Base-by-base conservation (phyloP, 169 alveolate species). In the Eimeria zaria region DNA sequence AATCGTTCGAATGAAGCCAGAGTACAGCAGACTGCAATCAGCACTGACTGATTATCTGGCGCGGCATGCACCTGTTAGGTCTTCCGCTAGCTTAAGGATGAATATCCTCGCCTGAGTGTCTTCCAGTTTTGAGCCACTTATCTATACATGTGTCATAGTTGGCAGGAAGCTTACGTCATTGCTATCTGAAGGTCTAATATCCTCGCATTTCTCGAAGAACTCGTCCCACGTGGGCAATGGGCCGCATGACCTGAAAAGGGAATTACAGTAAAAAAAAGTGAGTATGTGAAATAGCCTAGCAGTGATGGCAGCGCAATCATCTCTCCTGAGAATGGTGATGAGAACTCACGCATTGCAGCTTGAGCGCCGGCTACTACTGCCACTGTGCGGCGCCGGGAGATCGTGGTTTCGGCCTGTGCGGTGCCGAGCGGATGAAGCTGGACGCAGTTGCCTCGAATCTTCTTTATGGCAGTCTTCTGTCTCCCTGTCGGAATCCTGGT, bases 201-300 rank as follows among this genome's bases (percentile, higher is more conserved):
- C 87, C 60, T 71, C 88, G 87, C 95, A 71, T 48, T 30, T 69
- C 73, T 89, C 88, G 53, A 67, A 89, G 71, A 69, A 89, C 51
- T 89, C 88, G 24, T 89, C 95, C 95, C 95, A 89, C 30, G 95
- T 69, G 46, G 95, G 95, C 87, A 89, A 16, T 44, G 95, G 95
- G 12, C 94, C 94, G 46, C 94, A 87, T 7, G 94, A 87, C 67
- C 94, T 87, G 94, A 4, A 53, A 64, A 41, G 30, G 44, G 64
- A 22, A 27, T 39, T 18, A 36, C 83, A 24, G 69, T n/a, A n/a
- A 60, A 27, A 18, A 58, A 36, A 14, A 48, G 67, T 48, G 71
- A 18, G 74, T 20, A 55, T 58, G 20, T 24, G 22, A 78, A 6
- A 14, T 0, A 20, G 18, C 36, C 83, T 46, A 46, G 67, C 67